Base-by-base conservation (phyloP, 306 rosid genomes). In the Abrus pulchellus region DNA sequence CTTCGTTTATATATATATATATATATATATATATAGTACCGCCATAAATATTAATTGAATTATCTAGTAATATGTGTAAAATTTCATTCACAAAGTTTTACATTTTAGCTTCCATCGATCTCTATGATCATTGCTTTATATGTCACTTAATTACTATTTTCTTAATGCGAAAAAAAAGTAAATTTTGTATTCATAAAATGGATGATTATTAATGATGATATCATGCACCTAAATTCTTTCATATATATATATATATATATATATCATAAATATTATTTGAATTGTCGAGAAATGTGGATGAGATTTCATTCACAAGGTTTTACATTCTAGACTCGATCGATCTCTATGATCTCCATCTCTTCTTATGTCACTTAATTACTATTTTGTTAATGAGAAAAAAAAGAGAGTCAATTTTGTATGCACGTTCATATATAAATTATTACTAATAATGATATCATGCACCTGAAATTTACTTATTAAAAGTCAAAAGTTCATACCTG, bases 401-500 rank as follows among this genome's bases (percentile, higher is more conserved):
- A 14, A 44, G 5, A 36, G 40, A 66, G 74, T 65, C 34, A 66
- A 77, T 14, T 9, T 77, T 27, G 5, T 9, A 30, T 40, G 57
- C 10, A 50, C 57, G 5, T 74, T 9, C 6, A 74, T 30, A 59
- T 4, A 13, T 30, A 5, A 33, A 27, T 14, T 5, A 36, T 3
- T 47, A 30, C 14, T 9, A 78, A 41, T 41, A 57, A 78, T 43
- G 72, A 66, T 52, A 52, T 40, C 34, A 66, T 41, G 67, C 34
- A 66, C 29, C 64, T 2, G 11, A 34, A 11, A 28, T n/a, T 67
- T 30, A 3, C 9, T 11, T 7, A 76, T 29, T 43, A 49, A 68
- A 76, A 78, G 87, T 83, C 87, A 78, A 40, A 33, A 43, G 72
- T 83, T 83, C 87, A 79, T 83, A 83, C 81, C 71, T 75, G 60